Conservation (phyloP, 176 grass and related monocot species). For the Carex littledalei region DNA sequence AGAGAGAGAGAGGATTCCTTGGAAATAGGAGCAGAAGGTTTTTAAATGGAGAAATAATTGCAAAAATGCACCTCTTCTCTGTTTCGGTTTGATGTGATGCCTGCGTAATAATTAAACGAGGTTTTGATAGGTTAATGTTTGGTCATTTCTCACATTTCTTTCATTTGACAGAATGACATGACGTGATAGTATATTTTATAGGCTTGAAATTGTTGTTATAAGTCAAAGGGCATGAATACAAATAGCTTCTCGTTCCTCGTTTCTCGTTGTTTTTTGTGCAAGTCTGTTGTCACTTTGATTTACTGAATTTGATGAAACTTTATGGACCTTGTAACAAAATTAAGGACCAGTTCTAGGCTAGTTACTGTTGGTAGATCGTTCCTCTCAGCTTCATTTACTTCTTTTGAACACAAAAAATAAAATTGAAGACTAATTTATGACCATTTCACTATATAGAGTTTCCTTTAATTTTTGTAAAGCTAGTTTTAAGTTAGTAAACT, state of each 20-base stretch:
- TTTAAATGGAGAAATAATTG: constrained; percentile 5
- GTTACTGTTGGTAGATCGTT: background rate
- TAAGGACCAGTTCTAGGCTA: background rate
- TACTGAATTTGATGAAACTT: background rate
- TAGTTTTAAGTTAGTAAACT: background rate
- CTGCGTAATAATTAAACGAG: constrained; percentile 13
- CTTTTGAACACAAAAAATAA: background rate
- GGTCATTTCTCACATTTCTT: constrained; percentile 16
- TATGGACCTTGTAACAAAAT: background rate
- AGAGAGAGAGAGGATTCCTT: background rate
- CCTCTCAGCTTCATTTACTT: background rate
- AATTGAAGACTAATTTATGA: background rate
- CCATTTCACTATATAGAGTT: background rate
- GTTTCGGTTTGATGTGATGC: constrained; percentile 6
- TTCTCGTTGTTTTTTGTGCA: background rate
- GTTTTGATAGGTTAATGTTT: constrained; percentile 21
- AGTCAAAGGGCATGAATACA: background rate
- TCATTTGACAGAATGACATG: constrained; percentile 3
- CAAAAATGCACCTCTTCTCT: background rate
- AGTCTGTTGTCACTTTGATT: background rate
- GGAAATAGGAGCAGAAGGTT: constrained; percentile 31
- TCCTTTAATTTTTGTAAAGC: background rate
- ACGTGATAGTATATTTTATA: constrained; percentile 22
- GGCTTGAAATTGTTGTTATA: background rate
- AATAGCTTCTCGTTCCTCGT: background rate